Conservation (phyloP, 306 rosid species). For the Fragaria iinumae region DNA sequence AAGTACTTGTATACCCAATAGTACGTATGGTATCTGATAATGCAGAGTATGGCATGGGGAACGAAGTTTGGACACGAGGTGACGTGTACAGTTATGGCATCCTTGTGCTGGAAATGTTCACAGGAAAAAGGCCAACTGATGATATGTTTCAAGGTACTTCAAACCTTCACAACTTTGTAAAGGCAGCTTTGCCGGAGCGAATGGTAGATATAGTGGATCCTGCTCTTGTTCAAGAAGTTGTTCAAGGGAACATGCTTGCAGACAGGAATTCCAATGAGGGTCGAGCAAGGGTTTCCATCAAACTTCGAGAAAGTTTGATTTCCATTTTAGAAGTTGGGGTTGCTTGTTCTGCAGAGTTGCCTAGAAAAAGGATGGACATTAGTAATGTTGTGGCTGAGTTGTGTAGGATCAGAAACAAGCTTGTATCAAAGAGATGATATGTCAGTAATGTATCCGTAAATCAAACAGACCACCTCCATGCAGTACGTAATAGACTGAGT, state of each 20-base stretch:
- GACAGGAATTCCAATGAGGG: not conserved
- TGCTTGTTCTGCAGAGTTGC: constrained; percentile 7
- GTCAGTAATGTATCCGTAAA: no score
- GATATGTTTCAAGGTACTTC: constrained; percentile 13
- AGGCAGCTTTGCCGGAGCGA: not conserved
- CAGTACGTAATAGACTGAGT: no score
- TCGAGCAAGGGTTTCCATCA: not conserved
- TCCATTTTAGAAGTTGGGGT: not conserved
- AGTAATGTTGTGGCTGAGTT: not conserved
- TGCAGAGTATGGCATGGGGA: constrained; percentile 30
- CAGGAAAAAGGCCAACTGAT: constrained; percentile 17
- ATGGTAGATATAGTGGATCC: not conserved
- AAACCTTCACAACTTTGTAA: constrained; percentile 11
- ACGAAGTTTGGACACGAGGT: constrained; percentile 20
- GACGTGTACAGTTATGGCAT: constrained; percentile 37
- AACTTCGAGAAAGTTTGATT: not conserved
- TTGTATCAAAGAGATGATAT: no score
- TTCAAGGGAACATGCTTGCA: not conserved
- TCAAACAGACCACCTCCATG: no score
- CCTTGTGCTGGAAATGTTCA: constrained; percentile 22
- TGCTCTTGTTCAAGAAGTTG: not conserved
- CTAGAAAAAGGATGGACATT: not conserved
- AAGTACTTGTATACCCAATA: no score
- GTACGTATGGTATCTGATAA: no score
- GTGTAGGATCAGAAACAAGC: no score